phyloP scores from a whole-genome alignment of 768 basidiomycete genomes.

The Pisolithus marmoratus region DNA sequence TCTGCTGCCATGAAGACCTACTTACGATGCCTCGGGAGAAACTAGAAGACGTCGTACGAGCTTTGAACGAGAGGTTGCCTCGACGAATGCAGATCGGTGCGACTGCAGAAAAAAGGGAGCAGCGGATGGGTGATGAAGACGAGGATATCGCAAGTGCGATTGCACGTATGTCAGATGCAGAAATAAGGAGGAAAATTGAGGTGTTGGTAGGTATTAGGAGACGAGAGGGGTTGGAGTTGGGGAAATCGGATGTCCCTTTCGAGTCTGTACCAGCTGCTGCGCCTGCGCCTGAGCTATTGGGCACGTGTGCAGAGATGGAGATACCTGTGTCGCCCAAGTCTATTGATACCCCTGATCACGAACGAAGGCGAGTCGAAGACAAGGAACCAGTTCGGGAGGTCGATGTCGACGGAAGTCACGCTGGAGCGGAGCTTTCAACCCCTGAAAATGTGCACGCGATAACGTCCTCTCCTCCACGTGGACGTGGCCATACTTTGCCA shows the following conservation, averaged over 20 bases:
- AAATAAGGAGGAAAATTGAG: constrained; percentile 54
- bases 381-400: no score
- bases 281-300: constrained; percentile 16
- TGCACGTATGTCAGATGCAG: constrained; percentile 30
- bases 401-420: neutral
- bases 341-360: no score
- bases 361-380: no score
- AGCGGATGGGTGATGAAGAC: neutral
- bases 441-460: constrained; percentile 20
- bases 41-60: constrained; percentile 46
- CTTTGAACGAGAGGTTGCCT: constrained; percentile 56
- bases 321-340: no score
- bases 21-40: constrained; percentile 53
- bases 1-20: constrained; percentile 73
- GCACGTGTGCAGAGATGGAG: neutral
- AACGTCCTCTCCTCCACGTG: constrained; percentile 2
- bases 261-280: constrained; percentile 19
- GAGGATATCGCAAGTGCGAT: constrained; percentile 7
- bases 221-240: constrained; percentile 17
- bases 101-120: constrained; percentile 21
- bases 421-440: constrained; percentile 15
- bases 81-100: constrained; percentile 43
- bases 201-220: constrained; percentile 50
- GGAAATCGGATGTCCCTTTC: constrained; percentile 24
- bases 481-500: constrained; percentile 3